These are phyloP conservation scores for Beauveria sp. DNA, from an alignment of 2,329 filamentous ascomycete genomes.

Conservation along the genomic window DNA sequence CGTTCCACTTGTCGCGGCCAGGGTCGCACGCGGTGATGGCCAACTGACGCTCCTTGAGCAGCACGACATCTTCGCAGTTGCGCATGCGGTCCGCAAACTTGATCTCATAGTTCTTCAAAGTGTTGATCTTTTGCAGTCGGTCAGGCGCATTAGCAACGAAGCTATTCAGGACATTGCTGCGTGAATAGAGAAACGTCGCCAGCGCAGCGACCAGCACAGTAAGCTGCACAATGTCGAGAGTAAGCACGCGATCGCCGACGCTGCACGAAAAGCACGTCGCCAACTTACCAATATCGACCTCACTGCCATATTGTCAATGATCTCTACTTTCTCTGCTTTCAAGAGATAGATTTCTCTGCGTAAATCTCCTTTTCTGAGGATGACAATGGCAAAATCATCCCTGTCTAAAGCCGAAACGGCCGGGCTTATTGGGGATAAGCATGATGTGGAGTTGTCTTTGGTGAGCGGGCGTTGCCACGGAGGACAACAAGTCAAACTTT, in stretches of 20 bases:
- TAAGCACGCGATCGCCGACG: background rate
- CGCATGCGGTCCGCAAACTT: slow-evolving; percentile 30
- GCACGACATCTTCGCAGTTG: slow-evolving; percentile 32
- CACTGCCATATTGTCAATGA: background rate
- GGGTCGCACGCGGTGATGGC: slow-evolving; percentile 31
- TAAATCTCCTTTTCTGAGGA: too few species aligned
- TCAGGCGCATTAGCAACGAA: slow-evolving; percentile 24
- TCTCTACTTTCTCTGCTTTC: too few species aligned
- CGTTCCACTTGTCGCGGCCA: slow-evolving; percentile 33
- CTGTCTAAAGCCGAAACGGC: background rate
- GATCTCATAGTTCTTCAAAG: slow-evolving; percentile 21
- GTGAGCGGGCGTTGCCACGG: too few species aligned
- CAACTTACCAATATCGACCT: background rate
- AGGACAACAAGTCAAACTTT: too few species aligned
- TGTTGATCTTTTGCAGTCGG: slow-evolving; percentile 21
- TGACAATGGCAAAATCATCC: background rate
- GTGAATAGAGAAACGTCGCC: slow-evolving; percentile 14
- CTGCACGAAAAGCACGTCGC: background rate
- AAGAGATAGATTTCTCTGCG: too few species aligned
- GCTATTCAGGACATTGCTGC: slow-evolving; percentile 13
- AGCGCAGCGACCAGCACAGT: slow-evolving; percentile 7
- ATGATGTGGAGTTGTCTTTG: too few species aligned
- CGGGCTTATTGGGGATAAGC: background rate
- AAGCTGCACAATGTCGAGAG: background rate
- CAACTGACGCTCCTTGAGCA: slow-evolving; percentile 27